Conservation (phyloP, 2,329 filamentous ascomycete genomes). For the Neoascochyta sp. region DNA sequence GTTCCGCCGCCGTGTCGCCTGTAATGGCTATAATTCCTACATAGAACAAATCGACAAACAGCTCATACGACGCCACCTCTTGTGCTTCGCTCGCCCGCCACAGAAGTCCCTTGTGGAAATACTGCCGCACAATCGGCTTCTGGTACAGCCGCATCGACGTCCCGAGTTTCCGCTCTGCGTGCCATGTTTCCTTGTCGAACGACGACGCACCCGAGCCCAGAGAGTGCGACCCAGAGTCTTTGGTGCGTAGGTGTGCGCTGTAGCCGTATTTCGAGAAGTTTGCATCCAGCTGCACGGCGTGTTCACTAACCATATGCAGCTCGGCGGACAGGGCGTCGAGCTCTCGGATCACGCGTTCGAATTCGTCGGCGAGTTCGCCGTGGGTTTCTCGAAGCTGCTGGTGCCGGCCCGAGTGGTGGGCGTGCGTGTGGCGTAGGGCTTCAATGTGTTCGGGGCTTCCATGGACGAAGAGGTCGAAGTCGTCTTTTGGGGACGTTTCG, state of each 20-base stretch:
- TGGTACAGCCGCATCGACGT: constrained; percentile 55
- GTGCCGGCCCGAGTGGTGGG: constrained; percentile 51
- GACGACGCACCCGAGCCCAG: constrained; percentile 11
- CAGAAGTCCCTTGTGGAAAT: constrained; percentile 62
- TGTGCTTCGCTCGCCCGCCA: constrained; percentile 58
- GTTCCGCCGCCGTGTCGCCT: constrained; percentile 58
- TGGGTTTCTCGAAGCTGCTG: constrained; percentile 49
- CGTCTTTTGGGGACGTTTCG: constrained; percentile 31
- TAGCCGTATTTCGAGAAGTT: constrained; percentile 64
- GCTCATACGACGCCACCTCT: constrained; percentile 61
- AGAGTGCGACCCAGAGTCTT: constrained; percentile 13
- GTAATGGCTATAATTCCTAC: constrained; percentile 63
- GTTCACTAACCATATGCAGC: constrained; percentile 53
- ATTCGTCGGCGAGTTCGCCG: constrained; percentile 53
- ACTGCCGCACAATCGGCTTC: constrained; percentile 59
- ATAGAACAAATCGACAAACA: constrained; percentile 63
- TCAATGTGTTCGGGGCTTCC: constrained; percentile 52
- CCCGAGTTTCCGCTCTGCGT: constrained; percentile 37
- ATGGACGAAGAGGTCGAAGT: constrained; percentile 57
- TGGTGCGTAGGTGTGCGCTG: constrained; percentile 52
- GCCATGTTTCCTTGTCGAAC: constrained; percentile 39
- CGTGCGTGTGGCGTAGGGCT: constrained; percentile 51
- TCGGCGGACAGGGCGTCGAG: constrained; percentile 53
- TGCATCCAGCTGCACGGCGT: constrained; percentile 54
- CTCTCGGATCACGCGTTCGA: constrained; percentile 54